Percentiles rank a stretch among this genome's conserved stretches.
These are phyloP conservation scores for Goffeauzyma gilvescens DNA, from an alignment of 768 basidiomycete genomes.

Conservation along the genomic window DNA sequence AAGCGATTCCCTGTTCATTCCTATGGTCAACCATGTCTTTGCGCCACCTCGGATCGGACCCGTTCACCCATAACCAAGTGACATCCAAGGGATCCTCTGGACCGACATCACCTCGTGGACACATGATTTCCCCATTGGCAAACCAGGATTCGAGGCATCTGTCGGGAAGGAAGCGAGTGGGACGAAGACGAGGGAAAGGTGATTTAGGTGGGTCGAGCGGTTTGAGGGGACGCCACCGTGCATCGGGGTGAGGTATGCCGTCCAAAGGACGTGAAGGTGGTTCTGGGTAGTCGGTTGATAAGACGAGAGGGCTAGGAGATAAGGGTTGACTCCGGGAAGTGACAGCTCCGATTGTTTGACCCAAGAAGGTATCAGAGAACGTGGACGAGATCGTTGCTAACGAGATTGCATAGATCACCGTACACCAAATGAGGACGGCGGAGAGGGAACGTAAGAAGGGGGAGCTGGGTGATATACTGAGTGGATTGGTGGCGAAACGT, in stretches of 20 bases:
- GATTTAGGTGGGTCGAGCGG: slow-evolving; percentile 18
- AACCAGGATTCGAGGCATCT: slow-evolving; percentile 27
- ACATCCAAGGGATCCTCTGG: slow-evolving; percentile 25
- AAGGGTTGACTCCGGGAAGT: no score
- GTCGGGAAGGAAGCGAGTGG: slow-evolving; percentile 21
- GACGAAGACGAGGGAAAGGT: slow-evolving; percentile 22
- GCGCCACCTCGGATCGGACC: slow-evolving; percentile 23
- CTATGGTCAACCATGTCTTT: slow-evolving; percentile 16
- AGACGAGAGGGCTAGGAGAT: no score
- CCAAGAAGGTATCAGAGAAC: no score
- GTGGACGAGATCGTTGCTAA: no score
- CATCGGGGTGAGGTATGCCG: slow-evolving; percentile 14
- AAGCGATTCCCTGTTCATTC: slow-evolving; percentile 14
- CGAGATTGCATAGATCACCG: no score
- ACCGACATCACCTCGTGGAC: slow-evolving; percentile 18
- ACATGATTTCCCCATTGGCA: slow-evolving; percentile 24
- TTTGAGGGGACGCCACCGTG: slow-evolving; percentile 16
- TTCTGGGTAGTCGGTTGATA: slow-evolving; percentile 15
- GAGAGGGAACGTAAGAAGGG: no score
- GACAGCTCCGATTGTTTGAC: no score
- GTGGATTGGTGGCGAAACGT: no score
- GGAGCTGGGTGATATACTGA: no score
- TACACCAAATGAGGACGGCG: no score
- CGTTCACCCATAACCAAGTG: slow-evolving; percentile 29
- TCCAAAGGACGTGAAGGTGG: slow-evolving; percentile 20